These are phyloP conservation scores for Vaccinium macrocarpon DNA, from an alignment of 148 eudicot genomes.

Conservation along the genomic window DNA sequence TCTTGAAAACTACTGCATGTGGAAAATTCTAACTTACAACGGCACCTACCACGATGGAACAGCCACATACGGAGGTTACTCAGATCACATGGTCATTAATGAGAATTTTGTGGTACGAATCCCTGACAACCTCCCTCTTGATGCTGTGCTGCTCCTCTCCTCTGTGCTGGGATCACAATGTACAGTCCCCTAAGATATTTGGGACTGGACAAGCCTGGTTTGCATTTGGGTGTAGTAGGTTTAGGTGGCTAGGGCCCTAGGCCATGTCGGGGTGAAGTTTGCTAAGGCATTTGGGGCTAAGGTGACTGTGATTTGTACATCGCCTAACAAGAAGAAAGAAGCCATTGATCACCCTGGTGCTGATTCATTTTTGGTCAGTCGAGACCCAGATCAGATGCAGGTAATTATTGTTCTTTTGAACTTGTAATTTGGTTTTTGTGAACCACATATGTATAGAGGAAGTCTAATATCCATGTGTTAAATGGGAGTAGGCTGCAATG, in stretches of 20 bases:
- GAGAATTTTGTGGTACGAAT: constrained; percentile 23
- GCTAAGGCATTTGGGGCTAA: constrained; percentile 11
- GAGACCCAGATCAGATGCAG: constrained; percentile 5
- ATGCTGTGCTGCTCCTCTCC: constrained; percentile 9
- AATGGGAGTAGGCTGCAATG: neutral
- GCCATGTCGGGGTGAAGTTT: constrained; percentile 2
- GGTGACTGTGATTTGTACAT: constrained; percentile 14
- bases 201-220: constrained; percentile 7
- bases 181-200: constrained; percentile 3
- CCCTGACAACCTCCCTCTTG: constrained; percentile 31
- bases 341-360: constrained; percentile 4
- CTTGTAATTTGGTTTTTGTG: neutral
- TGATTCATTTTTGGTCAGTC: constrained; percentile 9
- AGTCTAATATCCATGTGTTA: neutral
- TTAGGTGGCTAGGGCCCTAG: constrained; percentile 5
- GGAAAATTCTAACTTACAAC: constrained; percentile 11
- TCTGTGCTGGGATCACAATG: constrained; percentile 6
- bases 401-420: neutral
- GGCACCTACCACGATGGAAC: constrained; percentile 19
- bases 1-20: constrained; percentile 26
- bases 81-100: constrained; percentile 25
- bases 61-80: constrained; percentile 32
- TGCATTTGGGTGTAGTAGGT: constrained; percentile 8
- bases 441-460: neutral
- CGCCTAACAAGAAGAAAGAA: constrained; percentile 6